Conservation (phyloP, 768 basidiomycete species). For the Mrakia hoshinonis region DNA sequence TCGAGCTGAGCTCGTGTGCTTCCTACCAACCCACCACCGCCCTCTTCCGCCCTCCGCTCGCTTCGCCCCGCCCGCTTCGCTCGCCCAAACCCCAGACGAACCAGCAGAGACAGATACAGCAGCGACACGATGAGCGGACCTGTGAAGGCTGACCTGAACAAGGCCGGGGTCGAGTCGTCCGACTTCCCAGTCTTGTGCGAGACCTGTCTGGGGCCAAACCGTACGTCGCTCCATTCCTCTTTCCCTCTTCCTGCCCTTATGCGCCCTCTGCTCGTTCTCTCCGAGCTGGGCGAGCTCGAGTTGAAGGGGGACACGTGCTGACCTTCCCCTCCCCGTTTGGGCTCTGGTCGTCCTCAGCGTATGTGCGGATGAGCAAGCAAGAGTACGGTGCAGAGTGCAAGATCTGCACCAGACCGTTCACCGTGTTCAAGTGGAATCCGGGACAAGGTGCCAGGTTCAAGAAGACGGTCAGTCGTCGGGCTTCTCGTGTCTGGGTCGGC, state of each 20-base stretch:
- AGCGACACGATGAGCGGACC: slow-evolving; percentile 22
- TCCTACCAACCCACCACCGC: too few relatives aligned
- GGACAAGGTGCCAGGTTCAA: slow-evolving; percentile 88
- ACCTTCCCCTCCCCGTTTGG: too few relatives aligned
- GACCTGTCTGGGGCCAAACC: slow-evolving; percentile 88
- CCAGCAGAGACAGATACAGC: too few relatives aligned
- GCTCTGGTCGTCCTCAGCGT: slow-evolving; percentile 43
- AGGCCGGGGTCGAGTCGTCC: slow-evolving; percentile 64
- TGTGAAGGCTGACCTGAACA: slow-evolving; percentile 82
- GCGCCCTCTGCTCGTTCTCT: background rate
- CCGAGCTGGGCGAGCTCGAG: background rate
- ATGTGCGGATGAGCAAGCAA: slow-evolving; percentile 61
- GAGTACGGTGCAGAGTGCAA: slow-evolving; percentile 93
- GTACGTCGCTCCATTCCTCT: slow-evolving; percentile 45
- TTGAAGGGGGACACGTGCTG: background rate
- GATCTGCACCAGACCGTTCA: slow-evolving; percentile 92
- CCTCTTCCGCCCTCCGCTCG: too few relatives aligned
- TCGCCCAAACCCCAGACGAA: too few relatives aligned
- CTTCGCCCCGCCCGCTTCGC: background rate
- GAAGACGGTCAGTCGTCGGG: slow-evolving; percentile 51
- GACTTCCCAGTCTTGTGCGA: slow-evolving; percentile 56
- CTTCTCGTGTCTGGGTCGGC: background rate
- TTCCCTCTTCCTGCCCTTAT: slow-evolving; percentile 9
- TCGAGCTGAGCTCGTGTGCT: too few relatives aligned
- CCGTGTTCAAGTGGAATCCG: slow-evolving; percentile 94